Conservation (phyloP, 139 green algal genomes). For the Volvox reticuliferus region DNA sequence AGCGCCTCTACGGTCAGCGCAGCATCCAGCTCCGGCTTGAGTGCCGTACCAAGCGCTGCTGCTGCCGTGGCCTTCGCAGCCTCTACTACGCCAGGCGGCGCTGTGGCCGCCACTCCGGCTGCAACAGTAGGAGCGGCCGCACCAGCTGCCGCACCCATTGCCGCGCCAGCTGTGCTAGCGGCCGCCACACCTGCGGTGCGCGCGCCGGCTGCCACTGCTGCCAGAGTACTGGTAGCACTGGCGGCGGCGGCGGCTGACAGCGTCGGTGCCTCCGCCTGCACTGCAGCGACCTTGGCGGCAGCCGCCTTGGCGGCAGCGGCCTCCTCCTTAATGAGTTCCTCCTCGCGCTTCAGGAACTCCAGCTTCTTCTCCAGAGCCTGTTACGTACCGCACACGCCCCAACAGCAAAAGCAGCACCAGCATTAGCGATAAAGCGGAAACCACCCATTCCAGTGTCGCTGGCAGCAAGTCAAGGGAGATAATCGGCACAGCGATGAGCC, state of each 20-base stretch:
- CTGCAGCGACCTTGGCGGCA: background rate
- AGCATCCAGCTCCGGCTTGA: constrained; percentile 48
- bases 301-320: constrained; percentile 20
- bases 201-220: constrained; percentile 39
- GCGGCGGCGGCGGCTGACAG: constrained; percentile 12
- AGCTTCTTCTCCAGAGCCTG: constrained; percentile 80
- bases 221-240: background rate
- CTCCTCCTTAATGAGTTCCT: constrained; percentile 81
- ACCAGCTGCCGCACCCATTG: background rate
- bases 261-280: background rate
- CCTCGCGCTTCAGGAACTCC: constrained; percentile 87
- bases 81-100: background rate
- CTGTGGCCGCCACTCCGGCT: background rate
- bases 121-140: background rate
- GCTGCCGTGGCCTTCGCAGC: constrained; percentile 24
- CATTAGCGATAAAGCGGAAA: too few species aligned
- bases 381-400: too few species aligned
- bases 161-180: background rate
- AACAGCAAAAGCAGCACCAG: too few species aligned
- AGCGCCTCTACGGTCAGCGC: constrained; percentile 33
- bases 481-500: too few species aligned
- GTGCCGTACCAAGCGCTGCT: constrained; percentile 52
- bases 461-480: too few species aligned
- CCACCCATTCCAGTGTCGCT: too few species aligned
- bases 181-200: constrained; percentile 38